Evolutionary conservation across 2,329 filamentous ascomycete genomes (phyloP).

Genomic region (Trichoderma sp.): DNA sequence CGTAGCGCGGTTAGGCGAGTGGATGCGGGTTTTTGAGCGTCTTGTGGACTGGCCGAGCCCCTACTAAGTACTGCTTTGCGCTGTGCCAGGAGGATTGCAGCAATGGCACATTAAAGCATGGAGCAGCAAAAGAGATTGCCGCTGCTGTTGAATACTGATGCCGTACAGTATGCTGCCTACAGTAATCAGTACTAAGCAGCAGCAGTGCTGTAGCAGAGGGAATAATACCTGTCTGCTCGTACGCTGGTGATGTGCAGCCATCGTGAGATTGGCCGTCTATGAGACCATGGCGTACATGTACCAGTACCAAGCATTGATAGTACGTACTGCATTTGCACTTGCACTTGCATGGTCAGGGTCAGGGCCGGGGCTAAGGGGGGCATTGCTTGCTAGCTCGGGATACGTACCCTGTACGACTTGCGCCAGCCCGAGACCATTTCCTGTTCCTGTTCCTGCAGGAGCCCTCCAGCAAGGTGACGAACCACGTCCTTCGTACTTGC

Average conservation of each 20-base stretch:
- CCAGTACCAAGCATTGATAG: neutral
- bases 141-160: neutral
- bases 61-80: too few species aligned
- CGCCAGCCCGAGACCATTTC: neutral
- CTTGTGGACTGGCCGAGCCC: conserved; percentile 10
- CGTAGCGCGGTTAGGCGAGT: conserved; percentile 3
- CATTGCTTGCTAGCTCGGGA: neutral
- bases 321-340: neutral
- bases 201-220: neutral
- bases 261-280: neutral
- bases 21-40: neutral
- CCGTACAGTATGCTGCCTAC: neutral
- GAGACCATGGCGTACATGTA: neutral
- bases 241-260: neutral
- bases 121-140: neutral
- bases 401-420: neutral
- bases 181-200: neutral
- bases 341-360: neutral
- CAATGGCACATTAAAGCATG: neutral
- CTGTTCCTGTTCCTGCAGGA: conserved; percentile 12
- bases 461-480: neutral
- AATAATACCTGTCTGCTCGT: neutral
- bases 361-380: neutral
- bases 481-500: too few species aligned
- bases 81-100: too few species aligned